Percentiles rank a stretch among this genome's conserved stretches.
These are phyloP conservation scores for Ocimum tenuiflorum DNA, from an alignment of 257 asterid genomes.

Conservation along the genomic window DNA sequence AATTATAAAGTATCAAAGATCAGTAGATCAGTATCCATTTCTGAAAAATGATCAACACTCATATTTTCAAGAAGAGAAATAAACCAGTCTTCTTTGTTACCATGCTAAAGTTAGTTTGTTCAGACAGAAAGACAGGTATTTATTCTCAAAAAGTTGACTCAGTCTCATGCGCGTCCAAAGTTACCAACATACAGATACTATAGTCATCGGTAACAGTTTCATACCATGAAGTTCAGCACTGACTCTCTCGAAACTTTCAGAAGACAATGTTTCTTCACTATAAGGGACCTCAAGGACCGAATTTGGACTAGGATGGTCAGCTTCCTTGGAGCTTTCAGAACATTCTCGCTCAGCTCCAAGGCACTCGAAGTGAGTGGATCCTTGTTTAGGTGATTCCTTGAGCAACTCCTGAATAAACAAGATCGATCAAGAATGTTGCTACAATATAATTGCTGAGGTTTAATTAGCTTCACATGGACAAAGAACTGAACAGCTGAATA, in stretches of 20 bases:
- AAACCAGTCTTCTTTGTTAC: not conserved
- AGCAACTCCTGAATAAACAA: constrained; percentile 35
- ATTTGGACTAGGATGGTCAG: constrained; percentile 75
- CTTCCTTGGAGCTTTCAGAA: constrained; percentile 59
- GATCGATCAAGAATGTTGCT: not conserved
- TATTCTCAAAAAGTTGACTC: not conserved
- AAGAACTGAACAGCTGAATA: not conserved
- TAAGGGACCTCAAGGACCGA: constrained; percentile 70
- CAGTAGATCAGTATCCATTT: too few species aligned
- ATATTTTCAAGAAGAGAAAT: not conserved
- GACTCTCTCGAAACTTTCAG: constrained; percentile 76
- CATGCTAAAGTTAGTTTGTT: not conserved
- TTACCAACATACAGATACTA: not conserved
- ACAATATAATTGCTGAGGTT: not conserved
- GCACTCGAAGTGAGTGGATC: constrained; percentile 21
- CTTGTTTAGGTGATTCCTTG: constrained; percentile 24
- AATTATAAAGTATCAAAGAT: too few species aligned
- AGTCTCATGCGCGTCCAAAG: not conserved
- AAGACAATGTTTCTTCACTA: constrained; percentile 47
- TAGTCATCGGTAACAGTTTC: constrained; percentile 10
- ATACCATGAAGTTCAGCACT: constrained; percentile 75
- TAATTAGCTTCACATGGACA: not conserved
- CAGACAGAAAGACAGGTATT: not conserved
- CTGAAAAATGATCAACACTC: too few species aligned
- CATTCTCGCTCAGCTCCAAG: constrained; percentile 43